phyloP scores from a whole-genome alignment of 2,329 filamentous ascomycete genomes.

The Amphichorda felina region DNA sequence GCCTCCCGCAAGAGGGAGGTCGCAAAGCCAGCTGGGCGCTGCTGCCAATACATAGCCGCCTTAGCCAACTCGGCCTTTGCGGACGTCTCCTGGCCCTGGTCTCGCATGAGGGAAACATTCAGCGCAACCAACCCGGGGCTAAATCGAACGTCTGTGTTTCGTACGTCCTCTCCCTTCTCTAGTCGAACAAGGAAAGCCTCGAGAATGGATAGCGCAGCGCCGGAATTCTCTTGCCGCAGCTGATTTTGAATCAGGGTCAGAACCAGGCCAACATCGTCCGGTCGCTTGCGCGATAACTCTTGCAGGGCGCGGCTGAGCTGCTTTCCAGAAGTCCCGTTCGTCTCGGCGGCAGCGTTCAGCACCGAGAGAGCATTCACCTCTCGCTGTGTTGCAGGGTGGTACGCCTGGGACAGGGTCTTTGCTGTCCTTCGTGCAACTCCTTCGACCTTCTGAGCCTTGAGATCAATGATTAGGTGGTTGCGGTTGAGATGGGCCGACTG shows the following conservation, averaged over 20 bases:
- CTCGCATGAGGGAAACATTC: conserved; percentile 65
- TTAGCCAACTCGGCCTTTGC: conserved; percentile 64
- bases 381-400: conserved; percentile 14
- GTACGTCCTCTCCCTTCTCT: conserved; percentile 44
- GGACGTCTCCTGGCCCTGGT: conserved; percentile 60
- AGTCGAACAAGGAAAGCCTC: conserved; percentile 65
- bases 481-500: conserved; percentile 44
- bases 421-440: conserved; percentile 43
- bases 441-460: conserved; percentile 55
- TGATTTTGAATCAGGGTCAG: conserved; percentile 77
- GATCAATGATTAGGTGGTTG: conserved; percentile 52
- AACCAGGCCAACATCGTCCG: conserved; percentile 68
- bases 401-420: conserved; percentile 19
- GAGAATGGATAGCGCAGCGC: conserved; percentile 62
- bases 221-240: conserved; percentile 56
- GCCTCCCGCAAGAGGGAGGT: conserved; percentile 68
- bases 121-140: conserved; percentile 77
- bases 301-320: conserved; percentile 59
- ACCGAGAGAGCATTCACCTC: conserved; percentile 31
- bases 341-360: conserved; percentile 60
- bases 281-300: conserved; percentile 58
- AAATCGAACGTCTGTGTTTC: conserved; percentile 60
- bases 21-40: conserved; percentile 32
- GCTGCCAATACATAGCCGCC: conserved; percentile 72
- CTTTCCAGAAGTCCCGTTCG: conserved; percentile 50